phyloP scores from a whole-genome alignment of 192 early-diverging fungal genomes.

The Backusella circina region DNA sequence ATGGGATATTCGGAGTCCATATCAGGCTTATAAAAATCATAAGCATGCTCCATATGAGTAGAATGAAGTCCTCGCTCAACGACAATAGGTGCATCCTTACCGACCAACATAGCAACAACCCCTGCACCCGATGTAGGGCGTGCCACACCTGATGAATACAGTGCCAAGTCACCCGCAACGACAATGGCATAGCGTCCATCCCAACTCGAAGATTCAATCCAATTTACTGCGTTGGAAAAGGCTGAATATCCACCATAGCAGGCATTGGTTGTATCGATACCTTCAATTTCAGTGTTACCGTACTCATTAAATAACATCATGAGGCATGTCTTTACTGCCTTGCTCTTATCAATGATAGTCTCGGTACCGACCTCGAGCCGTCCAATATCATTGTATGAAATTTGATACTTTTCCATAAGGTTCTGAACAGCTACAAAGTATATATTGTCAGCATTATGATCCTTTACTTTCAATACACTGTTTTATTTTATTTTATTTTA shows the following conservation, averaged over 20 bases:
- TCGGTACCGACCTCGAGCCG: constrained; percentile 97
- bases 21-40: constrained; percentile 99
- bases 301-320: constrained; percentile 93
- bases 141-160: constrained; percentile 88
- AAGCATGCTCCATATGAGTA: constrained; percentile 96
- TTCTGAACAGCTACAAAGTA: constrained; percentile 87
- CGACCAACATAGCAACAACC: constrained; percentile 87
- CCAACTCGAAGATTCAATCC: constrained; percentile 91
- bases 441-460: no score
- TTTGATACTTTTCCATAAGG: constrained; percentile 91
- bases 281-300: constrained; percentile 92
- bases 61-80: constrained; percentile 84
- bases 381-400: constrained; percentile 83
- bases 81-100: constrained; percentile 89
- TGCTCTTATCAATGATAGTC: constrained; percentile 99
- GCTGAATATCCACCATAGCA: constrained; percentile 98
- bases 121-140: constrained; percentile 94
- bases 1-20: constrained; percentile 95
- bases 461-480: no score
- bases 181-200: constrained; percentile 91
- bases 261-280: constrained; percentile 97
- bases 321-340: constrained; percentile 94
- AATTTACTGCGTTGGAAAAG: constrained; percentile 96
- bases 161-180: constrained; percentile 94
- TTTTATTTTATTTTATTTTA: no score